These are phyloP conservation scores for Trametes sanguinea DNA, from an alignment of 768 basidiomycete species.

Conservation along the genomic window DNA sequence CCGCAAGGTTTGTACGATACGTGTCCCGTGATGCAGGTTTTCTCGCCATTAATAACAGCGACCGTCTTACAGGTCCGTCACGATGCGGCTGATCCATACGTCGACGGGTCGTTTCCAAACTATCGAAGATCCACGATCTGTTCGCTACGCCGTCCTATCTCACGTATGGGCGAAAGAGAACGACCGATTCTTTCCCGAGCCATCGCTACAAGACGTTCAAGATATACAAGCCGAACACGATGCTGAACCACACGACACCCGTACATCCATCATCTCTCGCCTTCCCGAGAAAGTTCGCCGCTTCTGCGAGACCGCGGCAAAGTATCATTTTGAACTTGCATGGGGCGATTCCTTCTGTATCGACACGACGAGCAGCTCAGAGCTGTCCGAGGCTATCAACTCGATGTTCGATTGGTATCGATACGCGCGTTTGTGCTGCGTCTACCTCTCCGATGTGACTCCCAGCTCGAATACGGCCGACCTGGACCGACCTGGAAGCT, in stretches of 20 bases:
- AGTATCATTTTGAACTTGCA: constrained; percentile 2
- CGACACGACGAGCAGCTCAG: constrained; percentile 18
- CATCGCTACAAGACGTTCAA: constrained; percentile 3
- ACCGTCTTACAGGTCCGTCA: no score
- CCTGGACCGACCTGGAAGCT: not conserved
- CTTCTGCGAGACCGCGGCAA: constrained; percentile 10
- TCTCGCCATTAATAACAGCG: no score
- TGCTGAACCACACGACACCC: not conserved
- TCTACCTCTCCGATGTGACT: constrained; percentile 13
- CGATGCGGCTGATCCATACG: constrained; percentile 16
- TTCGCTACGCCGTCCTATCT: constrained; percentile 17
- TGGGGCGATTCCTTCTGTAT: constrained; percentile 16
- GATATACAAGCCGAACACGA: not conserved
- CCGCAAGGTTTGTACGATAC: no score
- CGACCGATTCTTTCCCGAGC: constrained; percentile 1
- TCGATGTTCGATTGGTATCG: constrained; percentile 21
- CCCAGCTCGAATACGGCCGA: not conserved
- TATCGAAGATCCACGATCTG: constrained; percentile 1
- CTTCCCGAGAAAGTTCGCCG: constrained; percentile 10
- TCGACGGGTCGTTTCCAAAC: constrained; percentile 2
- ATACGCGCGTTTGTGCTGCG: constrained; percentile 10
- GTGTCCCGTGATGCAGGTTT: no score
- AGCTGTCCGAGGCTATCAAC: constrained; percentile 19
- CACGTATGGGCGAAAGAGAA: constrained; percentile 13
- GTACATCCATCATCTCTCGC: not conserved